phyloP scores from a whole-genome alignment of 441 rosid species.

The Pelargonium myrrhifolium region DNA sequence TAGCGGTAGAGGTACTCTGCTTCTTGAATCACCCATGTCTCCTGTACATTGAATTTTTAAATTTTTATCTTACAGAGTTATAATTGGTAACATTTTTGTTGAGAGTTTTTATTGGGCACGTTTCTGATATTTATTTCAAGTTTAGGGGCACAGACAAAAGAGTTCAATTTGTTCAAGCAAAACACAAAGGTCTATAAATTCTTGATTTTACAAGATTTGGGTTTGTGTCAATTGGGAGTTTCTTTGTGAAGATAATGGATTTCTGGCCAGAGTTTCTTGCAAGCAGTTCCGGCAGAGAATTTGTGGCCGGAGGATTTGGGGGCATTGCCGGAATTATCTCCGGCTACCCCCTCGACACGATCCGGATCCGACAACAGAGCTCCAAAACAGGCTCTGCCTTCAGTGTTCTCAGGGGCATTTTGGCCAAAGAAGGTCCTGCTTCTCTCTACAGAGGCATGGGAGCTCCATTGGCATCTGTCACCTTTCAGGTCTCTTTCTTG shows the following conservation, averaged over 20 bases:
- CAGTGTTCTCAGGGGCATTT: constrained; percentile 44
- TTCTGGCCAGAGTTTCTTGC: constrained; percentile 84
- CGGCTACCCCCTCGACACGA: constrained; percentile 85
- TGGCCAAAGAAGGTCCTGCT: constrained; percentile 55
- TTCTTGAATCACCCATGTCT: not conserved
- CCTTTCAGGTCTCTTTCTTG: constrained; percentile 60
- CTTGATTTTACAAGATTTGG: too few relatives aligned
- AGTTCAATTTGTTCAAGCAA: not conserved
- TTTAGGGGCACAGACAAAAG: too few relatives aligned
- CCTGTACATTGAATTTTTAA: not conserved
- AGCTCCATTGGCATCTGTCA: constrained; percentile 87
- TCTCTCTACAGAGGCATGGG: constrained; percentile 89
- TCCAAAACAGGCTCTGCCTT: constrained; percentile 62
- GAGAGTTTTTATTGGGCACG: not conserved
- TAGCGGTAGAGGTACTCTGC: not conserved
- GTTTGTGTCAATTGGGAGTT: not conserved
- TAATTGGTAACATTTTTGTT: too few relatives aligned
- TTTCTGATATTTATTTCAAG: not conserved
- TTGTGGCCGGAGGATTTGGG: constrained; percentile 94
- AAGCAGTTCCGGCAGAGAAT: constrained; percentile 63
- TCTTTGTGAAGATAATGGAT: constrained; percentile 37
- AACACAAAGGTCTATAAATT: not conserved
- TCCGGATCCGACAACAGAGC: constrained; percentile 72
- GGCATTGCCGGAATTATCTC: constrained; percentile 86
- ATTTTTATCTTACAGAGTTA: not conserved